phyloP scores from a whole-genome alignment of 371 early-diverging fungal genomes.

The Apophysomyces elegans region DNA sequence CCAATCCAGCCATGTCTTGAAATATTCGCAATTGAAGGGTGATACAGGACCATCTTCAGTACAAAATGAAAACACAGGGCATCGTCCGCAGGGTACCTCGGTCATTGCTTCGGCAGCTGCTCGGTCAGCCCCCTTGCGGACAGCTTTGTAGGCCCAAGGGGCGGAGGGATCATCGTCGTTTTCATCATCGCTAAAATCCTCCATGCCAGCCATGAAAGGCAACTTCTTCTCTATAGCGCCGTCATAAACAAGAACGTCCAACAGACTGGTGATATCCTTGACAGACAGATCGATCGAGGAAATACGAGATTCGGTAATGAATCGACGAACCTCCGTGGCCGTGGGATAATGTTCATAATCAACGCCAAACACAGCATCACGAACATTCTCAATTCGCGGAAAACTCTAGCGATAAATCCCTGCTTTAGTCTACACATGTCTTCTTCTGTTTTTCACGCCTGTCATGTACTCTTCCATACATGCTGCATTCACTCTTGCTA shows the following conservation, averaged over 20 bases:
- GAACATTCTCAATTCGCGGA: constrained; percentile 56
- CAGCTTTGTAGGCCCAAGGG: constrained; percentile 81
- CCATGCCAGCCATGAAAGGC: constrained; percentile 54
- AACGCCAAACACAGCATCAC: constrained; percentile 59
- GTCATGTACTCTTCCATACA: too few relatives aligned
- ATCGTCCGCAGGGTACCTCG: constrained; percentile 85
- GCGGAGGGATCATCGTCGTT: constrained; percentile 37
- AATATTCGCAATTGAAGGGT: constrained; percentile 79
- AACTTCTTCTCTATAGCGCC: constrained; percentile 78
- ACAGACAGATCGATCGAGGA: constrained; percentile 75
- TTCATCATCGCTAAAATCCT: constrained; percentile 60
- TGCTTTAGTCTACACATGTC: too few relatives aligned
- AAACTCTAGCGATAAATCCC: constrained; percentile 53
- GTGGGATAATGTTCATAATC: constrained; percentile 74
- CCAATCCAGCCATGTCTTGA: constrained; percentile 75
- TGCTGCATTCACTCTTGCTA: not conserved
- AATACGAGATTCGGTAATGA: constrained; percentile 73
- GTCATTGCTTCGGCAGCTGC: constrained; percentile 63
- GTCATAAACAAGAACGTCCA: constrained; percentile 91
- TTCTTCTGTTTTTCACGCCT: too few relatives aligned
- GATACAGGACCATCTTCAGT: constrained; percentile 73
- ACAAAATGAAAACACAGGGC: constrained; percentile 78
- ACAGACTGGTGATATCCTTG: constrained; percentile 78
- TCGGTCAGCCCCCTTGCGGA: constrained; percentile 51
- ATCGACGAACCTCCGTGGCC: constrained; percentile 69